phyloP scores from a whole-genome alignment of 345 rosid species.

The Populus euphratica region DNA sequence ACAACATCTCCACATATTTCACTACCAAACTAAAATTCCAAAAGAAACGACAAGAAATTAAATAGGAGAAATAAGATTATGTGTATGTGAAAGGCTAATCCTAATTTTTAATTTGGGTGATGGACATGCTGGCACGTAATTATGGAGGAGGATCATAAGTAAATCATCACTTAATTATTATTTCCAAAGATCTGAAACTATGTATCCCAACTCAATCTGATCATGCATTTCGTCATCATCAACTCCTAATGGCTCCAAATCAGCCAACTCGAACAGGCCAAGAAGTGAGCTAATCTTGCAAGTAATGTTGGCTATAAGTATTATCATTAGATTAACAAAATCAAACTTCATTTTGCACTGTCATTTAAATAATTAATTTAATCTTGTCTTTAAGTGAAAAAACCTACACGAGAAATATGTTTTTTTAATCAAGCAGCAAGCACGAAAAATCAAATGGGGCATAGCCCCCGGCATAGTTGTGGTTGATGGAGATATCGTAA shows the following conservation, averaged over 20 bases:
- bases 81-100: constrained; percentile 14
- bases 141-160: constrained; percentile 32
- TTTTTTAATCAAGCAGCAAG: constrained; percentile 1
- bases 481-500: background rate
- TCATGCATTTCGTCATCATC: constrained; percentile 22
- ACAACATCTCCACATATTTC: constrained; percentile 18
- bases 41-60: constrained; percentile 37
- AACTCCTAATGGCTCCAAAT: constrained; percentile 8
- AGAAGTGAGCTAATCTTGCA: constrained; percentile 22
- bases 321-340: background rate
- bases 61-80: constrained; percentile 37
- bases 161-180: constrained; percentile 15
- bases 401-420: background rate
- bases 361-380: background rate
- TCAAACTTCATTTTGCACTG: background rate
- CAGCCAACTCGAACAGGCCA: constrained; percentile 13
- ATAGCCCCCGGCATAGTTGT: background rate
- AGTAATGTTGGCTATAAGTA: constrained; percentile 6
- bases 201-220: constrained; percentile 31
- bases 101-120: constrained; percentile 11
- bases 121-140: constrained; percentile 47
- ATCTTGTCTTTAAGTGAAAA: background rate
- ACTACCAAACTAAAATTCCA: constrained; percentile 19
- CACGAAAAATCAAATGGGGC: constrained; percentile 9
- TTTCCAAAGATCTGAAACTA: constrained; percentile 7